Percentiles rank a stretch among this genome's conserved stretches.
Conservation (phyloP, 768 basidiomycete species). For the Paxillus ammoniavirescens region DNA sequence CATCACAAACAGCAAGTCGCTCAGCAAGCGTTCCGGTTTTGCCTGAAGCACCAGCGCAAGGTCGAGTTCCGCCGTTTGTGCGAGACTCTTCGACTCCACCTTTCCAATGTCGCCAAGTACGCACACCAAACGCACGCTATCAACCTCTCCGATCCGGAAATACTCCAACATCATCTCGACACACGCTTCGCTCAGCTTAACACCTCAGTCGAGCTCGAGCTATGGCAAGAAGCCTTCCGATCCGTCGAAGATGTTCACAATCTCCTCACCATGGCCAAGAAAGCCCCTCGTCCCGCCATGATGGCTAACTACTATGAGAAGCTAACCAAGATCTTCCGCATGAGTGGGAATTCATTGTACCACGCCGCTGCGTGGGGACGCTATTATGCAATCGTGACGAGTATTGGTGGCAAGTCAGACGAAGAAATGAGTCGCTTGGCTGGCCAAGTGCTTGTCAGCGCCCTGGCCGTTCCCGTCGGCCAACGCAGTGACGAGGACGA, state of each 20-base stretch:
- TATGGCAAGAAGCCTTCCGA: constrained; percentile 99
- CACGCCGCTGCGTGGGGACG: constrained; percentile 96
- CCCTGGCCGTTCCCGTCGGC: constrained; percentile 90
- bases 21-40: constrained; percentile 97
- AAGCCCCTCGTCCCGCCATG: constrained; percentile 89
- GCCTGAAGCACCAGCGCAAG: constrained; percentile 88
- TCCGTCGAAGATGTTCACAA: constrained; percentile 98
- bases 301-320: constrained; percentile 99
- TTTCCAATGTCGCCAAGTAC: constrained; percentile 94
- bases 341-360: constrained; percentile 91
- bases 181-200: constrained; percentile 96
- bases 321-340: constrained; percentile 93
- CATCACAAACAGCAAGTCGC: constrained; percentile 73
- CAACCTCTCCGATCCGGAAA: constrained; percentile 94
- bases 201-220: constrained; percentile 94
- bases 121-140: constrained; percentile 91
- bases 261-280: constrained; percentile 89
- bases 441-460: constrained; percentile 87
- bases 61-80: constrained; percentile 97
- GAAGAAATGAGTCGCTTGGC: constrained; percentile 81
- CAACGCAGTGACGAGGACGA: constrained; percentile 51
- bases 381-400: constrained; percentile 72
- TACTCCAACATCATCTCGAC: constrained; percentile 92
- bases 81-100: constrained; percentile 93
- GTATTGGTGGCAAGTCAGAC: constrained; percentile 70